phyloP scores from a whole-genome alignment of 116 monocot species.

The Thalassia testudinum region DNA sequence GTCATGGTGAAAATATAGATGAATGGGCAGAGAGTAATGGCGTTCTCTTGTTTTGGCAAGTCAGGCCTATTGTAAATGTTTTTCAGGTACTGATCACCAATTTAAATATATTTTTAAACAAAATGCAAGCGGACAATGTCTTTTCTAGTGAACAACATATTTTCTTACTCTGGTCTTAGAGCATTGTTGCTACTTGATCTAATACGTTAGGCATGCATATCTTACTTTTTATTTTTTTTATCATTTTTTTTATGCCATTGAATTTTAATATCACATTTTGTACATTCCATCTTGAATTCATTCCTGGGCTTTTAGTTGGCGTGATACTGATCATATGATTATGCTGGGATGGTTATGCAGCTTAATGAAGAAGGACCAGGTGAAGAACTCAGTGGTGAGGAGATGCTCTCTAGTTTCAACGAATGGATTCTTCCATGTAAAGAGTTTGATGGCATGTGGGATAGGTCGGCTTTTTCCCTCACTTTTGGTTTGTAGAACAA shows the following conservation, averaged over 20 bases:
- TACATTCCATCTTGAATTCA: too few relatives aligned
- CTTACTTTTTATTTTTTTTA: too few relatives aligned
- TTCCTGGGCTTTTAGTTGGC: too few relatives aligned
- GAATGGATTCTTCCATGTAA: slow-evolving; percentile 81
- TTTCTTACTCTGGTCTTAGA: too few relatives aligned
- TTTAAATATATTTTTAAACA: too few relatives aligned
- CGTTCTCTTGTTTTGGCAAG: slow-evolving; percentile 96
- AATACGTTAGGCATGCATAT: too few relatives aligned
- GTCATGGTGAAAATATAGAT: slow-evolving; percentile 26
- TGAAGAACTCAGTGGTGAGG: slow-evolving; percentile 79
- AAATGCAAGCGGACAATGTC: too few relatives aligned
- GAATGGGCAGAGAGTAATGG: slow-evolving; percentile 64
- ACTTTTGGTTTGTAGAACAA: not conserved
- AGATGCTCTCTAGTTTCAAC: slow-evolving; percentile 82
- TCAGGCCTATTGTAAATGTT: slow-evolving; percentile 89
- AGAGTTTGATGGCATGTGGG: slow-evolving; percentile 97
- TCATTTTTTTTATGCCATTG: too few relatives aligned
- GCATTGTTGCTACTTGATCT: too few relatives aligned
- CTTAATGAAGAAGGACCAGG: slow-evolving; percentile 97
- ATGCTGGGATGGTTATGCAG: slow-evolving; percentile 12
- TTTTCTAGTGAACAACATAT: too few relatives aligned
- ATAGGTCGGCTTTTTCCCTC: slow-evolving; percentile 42
- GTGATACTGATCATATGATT: too few relatives aligned
- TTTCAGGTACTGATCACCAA: slow-evolving; percentile 89
- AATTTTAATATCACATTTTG: too few relatives aligned